Evolutionary conservation across 129 eudicot species (phyloP), one percentile per base, ranked within the genome.

Genomic region (Chrysanthemum lavandulifolium): DNA sequence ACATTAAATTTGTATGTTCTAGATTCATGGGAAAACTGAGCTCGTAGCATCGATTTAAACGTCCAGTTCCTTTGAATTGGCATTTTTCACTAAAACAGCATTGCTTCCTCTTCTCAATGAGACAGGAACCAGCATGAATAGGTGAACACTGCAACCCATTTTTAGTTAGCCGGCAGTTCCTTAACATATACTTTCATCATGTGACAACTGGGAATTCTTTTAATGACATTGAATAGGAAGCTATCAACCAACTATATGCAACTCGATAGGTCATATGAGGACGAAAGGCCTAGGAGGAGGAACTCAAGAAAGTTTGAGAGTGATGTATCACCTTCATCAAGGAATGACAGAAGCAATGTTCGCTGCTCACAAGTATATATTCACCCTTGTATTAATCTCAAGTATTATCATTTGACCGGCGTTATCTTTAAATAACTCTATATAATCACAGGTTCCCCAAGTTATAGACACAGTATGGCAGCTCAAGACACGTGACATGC

Each of bases 1-100:
- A 63, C 74, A 40, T 53, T 66, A 40, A 16, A 23, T 43, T 71
- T 71, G 51, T 43, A 47, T 75, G 76, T 73, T 82, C 10, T 62
- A 94, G 99, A 94, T 94, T 84, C 99, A 94, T 68, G 96, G 99
- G 56, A 94, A 83, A 78, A 94, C 99, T 19, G 99, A 94, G 80
- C 80, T 90, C 67, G 99, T 94, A 52, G 88, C 97, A 63, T 86
- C 99, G 52, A 79, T 96, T 96, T 27, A 94, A 82, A 77, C 96
- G 99, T 45, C 99, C 99, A 10, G 99, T 94, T 74, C 99, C 99
- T 25, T 76, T 94, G 74, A 90, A 85, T 31, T 94, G 99, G 98
- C 93, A 90, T 76, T 86, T 94, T 79, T 94, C 99, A 90, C 99
- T 52, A 94, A 82, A 87, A 75, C 89, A 66, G 82, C 96, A 75